Evolutionary conservation across 2,329 filamentous ascomycete species (phyloP).

Genomic region (Biscogniauxia sp.): DNA sequence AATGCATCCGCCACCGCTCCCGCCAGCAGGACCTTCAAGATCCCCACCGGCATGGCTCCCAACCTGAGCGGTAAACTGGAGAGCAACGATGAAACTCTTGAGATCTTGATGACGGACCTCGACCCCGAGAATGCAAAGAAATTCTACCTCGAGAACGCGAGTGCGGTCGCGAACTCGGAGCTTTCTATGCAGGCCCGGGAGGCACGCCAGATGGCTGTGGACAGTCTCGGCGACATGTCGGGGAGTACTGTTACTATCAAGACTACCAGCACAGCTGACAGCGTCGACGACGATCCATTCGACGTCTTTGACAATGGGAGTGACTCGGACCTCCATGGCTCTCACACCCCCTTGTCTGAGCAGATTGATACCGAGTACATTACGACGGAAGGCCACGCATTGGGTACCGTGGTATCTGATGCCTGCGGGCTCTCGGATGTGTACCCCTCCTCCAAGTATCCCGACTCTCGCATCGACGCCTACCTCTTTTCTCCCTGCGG

Average conservation of each 20-base stretch:
- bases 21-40: slow-evolving; percentile 53
- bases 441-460: slow-evolving; percentile 83
- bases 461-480: slow-evolving; percentile 89
- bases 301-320: slow-evolving; percentile 78
- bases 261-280: slow-evolving; percentile 40
- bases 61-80: slow-evolving; percentile 40
- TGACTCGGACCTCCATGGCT: slow-evolving; percentile 51
- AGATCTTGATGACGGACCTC: slow-evolving; percentile 71
- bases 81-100: slow-evolving; percentile 70
- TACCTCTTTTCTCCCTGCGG: slow-evolving; percentile 97
- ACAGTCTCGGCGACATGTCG: slow-evolving; percentile 58
- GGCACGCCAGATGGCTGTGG: slow-evolving; percentile 58
- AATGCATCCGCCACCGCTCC: slow-evolving; percentile 38
- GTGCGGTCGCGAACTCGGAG: slow-evolving; percentile 82
- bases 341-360: slow-evolving; percentile 56
- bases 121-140: slow-evolving; percentile 68
- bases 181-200: slow-evolving; percentile 66
- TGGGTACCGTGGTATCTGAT: slow-evolving; percentile 90
- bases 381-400: slow-evolving; percentile 88
- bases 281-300: slow-evolving; percentile 55
- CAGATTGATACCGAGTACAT: slow-evolving; percentile 66
- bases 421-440: slow-evolving; percentile 84
- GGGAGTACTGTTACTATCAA: slow-evolving; percentile 40
- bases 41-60: slow-evolving; percentile 47
- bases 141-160: slow-evolving; percentile 71